phyloP scores from a whole-genome alignment of 1,284 basidiomycete species.

The Ceratobasidium sp. region DNA sequence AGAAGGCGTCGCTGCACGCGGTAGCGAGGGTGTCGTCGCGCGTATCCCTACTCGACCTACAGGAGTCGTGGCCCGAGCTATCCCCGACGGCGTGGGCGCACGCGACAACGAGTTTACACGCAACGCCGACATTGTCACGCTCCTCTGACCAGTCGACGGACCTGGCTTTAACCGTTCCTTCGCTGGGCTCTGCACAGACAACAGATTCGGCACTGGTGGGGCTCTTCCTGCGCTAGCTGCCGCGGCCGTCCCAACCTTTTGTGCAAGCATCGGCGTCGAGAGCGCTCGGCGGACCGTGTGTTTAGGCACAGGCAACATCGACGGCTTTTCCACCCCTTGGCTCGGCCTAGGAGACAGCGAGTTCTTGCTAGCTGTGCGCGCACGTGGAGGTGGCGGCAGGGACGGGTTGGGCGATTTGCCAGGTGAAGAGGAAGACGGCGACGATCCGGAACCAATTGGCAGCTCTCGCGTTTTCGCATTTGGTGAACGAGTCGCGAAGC shows the following conservation, averaged over 20 bases:
- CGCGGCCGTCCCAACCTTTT: constrained; percentile 40
- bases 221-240: neutral
- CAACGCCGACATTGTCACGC: neutral
- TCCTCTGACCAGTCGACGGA: constrained; percentile 19
- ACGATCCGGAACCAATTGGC: constrained; percentile 14
- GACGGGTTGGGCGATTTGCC: neutral
- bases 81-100: constrained; percentile 7
- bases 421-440: neutral
- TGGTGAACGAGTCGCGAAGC: constrained; percentile 32
- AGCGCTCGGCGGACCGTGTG: constrained; percentile 35
- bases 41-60: neutral
- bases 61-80: constrained; percentile 3
- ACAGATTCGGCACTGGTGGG: neutral
- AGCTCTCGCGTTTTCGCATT: constrained; percentile 25
- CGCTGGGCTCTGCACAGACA: neutral
- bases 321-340: constrained; percentile 5
- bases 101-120: neutral
- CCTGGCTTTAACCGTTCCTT: constrained; percentile 4
- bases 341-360: constrained; percentile 18
- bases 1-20: constrained; percentile 35
- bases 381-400: constrained; percentile 29
- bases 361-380: constrained; percentile 33
- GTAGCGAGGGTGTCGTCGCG: constrained; percentile 7
- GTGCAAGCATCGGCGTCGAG: constrained; percentile 30
- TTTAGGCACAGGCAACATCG: constrained; percentile 35